phyloP scores from a whole-genome alignment of 2,329 filamentous ascomycete species.

The Trichophyton mentagrophytes region DNA sequence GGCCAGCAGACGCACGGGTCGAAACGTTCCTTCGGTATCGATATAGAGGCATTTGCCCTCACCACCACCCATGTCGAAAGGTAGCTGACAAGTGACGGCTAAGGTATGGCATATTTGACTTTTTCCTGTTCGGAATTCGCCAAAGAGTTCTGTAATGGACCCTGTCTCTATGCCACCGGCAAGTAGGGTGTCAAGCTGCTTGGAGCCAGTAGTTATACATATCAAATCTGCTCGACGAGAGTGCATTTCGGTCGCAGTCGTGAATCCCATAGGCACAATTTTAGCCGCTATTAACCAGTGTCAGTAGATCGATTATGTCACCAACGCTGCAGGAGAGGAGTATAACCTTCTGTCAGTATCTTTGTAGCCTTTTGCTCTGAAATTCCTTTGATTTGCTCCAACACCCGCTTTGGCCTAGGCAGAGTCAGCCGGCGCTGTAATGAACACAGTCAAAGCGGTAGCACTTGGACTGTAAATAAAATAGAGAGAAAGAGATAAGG shows the following conservation, averaged over 20 bases:
- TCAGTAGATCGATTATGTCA: background rate
- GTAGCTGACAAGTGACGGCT: slow-evolving; percentile 94
- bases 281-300: slow-evolving; percentile 56
- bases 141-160: slow-evolving; percentile 95
- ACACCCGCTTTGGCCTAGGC: slow-evolving; percentile 51
- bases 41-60: slow-evolving; percentile 98
- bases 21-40: slow-evolving; percentile 94
- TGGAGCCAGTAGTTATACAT: slow-evolving; percentile 94
- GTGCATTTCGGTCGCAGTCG: slow-evolving; percentile 98
- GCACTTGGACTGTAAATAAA: background rate
- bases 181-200: slow-evolving; percentile 87
- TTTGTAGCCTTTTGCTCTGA: slow-evolving; percentile 94
- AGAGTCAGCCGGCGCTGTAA: background rate
- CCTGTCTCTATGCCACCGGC: slow-evolving; percentile 94
- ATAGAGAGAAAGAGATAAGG: background rate
- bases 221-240: slow-evolving; percentile 92
- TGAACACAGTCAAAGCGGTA: background rate
- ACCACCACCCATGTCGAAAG: slow-evolving; percentile 97
- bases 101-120: slow-evolving; percentile 97
- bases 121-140: slow-evolving; percentile 95
- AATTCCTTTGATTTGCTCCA: slow-evolving; percentile 96
- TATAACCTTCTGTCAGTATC: slow-evolving; percentile 68
- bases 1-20: slow-evolving; percentile 76
- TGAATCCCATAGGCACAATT: slow-evolving; percentile 96
- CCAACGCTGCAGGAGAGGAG: background rate